These are phyloP conservation scores for Aspergillus sclerotialis DNA, from an alignment of 2,329 filamentous ascomycete genomes.

Conservation along the genomic window DNA sequence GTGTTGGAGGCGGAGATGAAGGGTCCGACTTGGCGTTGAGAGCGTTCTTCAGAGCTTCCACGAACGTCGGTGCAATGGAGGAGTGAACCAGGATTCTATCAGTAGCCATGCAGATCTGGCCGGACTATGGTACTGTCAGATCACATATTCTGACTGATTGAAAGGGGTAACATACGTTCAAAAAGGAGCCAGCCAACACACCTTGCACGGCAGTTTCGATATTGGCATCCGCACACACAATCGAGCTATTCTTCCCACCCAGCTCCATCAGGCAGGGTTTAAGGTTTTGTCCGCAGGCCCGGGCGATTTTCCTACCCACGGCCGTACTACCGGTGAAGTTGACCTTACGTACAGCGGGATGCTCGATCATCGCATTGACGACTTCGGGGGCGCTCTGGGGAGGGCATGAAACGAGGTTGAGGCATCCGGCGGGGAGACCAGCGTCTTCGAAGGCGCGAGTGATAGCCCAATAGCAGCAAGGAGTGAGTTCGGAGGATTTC, in stretches of 20 bases:
- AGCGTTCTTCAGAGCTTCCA: slow-evolving; percentile 40
- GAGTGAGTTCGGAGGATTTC: slow-evolving; percentile 62
- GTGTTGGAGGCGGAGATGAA: slow-evolving; percentile 28
- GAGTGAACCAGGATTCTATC: slow-evolving; percentile 62
- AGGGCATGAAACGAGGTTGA: slow-evolving; percentile 64
- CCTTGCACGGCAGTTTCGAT: slow-evolving; percentile 51
- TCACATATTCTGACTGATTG: no score
- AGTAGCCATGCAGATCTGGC: slow-evolving; percentile 79
- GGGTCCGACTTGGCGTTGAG: slow-evolving; percentile 26
- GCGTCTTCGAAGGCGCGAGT: slow-evolving; percentile 60
- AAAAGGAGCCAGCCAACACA: slow-evolving; percentile 25
- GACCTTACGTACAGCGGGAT: slow-evolving; percentile 61
- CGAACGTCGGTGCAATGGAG: slow-evolving; percentile 47
- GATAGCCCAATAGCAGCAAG: slow-evolving; percentile 56
- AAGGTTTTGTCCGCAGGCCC: slow-evolving; percentile 59
- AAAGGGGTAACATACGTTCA: slow-evolving; percentile 18
- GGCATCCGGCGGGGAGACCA: slow-evolving; percentile 63
- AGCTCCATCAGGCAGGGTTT: slow-evolving; percentile 76
- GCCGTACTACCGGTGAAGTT: slow-evolving; percentile 68
- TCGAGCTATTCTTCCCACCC: slow-evolving; percentile 71
- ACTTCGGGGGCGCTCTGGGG: slow-evolving; percentile 58
- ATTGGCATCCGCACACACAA: slow-evolving; percentile 73
- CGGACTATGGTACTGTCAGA: slow-evolving; percentile 41
- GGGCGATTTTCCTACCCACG: slow-evolving; percentile 62
- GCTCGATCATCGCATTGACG: slow-evolving; percentile 59